Evolutionary conservation across 495 filamentous ascomycete genomes (phyloP).

Genomic region (Sporormia fimetaria): DNA sequence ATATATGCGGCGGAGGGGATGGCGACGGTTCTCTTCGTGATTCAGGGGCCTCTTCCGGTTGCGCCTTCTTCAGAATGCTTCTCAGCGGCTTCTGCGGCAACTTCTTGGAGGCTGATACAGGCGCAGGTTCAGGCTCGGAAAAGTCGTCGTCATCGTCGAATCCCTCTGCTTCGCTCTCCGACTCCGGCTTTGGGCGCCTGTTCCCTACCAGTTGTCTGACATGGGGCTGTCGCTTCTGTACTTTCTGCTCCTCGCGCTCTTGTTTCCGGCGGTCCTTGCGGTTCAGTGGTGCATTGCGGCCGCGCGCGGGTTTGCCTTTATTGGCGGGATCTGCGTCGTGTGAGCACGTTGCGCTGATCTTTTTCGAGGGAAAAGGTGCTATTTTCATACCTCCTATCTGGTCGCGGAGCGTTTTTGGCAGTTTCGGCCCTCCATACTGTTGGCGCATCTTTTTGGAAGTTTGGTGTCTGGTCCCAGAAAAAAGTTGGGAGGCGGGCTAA

Average conservation of each 20-base stretch:
- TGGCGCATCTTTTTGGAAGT: slow-evolving; percentile 28
- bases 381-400: slow-evolving; percentile 42
- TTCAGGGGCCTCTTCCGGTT: slow-evolving; percentile 13
- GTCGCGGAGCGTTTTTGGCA: slow-evolving; percentile 50
- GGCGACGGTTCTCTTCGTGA: slow-evolving; percentile 21
- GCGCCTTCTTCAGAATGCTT: slow-evolving; percentile 37
- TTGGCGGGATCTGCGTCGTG: slow-evolving; percentile 3
- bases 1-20: slow-evolving; percentile 34
- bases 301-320: slow-evolving; percentile 1
- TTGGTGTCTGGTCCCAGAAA: slow-evolving; percentile 25
- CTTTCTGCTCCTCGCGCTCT: slow-evolving; percentile 46
- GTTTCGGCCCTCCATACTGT: slow-evolving; percentile 47
- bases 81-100: slow-evolving; percentile 28
- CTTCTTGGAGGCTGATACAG: not conserved
- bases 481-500: slow-evolving; percentile 23
- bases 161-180: slow-evolving; percentile 28
- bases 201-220: slow-evolving; percentile 15
- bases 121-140: slow-evolving; percentile 7
- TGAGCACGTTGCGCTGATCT: slow-evolving; percentile 9
- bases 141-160: slow-evolving; percentile 11
- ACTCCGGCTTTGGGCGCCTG: slow-evolving; percentile 16
- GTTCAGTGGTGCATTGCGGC: slow-evolving; percentile 34
- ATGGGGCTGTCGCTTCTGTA: slow-evolving; percentile 23
- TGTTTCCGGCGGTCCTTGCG: slow-evolving; percentile 54
- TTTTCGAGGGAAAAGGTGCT: slow-evolving; percentile 27